These are phyloP conservation scores for Vachellia pachyceras DNA, from an alignment of 306 rosid species.

Conservation along the genomic window DNA sequence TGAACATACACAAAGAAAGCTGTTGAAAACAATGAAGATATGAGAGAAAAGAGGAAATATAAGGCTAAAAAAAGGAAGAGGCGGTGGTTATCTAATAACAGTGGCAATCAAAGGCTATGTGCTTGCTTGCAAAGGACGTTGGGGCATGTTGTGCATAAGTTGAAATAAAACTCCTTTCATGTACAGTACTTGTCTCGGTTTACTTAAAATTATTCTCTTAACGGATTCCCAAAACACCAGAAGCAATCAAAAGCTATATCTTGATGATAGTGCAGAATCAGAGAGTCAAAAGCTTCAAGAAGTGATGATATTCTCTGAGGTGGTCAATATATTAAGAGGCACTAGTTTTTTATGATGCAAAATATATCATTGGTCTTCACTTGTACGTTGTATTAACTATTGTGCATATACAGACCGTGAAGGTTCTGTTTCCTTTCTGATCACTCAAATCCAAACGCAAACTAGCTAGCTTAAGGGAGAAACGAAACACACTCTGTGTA, in stretches of 20 bases:
- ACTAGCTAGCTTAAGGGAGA: background rate
- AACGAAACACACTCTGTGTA: background rate
- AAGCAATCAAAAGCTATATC: slow-evolving; percentile 16
- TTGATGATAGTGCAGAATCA: slow-evolving; percentile 37
- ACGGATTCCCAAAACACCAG: too few species aligned
- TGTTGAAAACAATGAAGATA: too few species aligned
- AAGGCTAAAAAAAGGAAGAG: too few species aligned
- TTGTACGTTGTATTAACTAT: background rate
- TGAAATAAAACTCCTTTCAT: too few species aligned
- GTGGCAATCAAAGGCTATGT: too few species aligned
- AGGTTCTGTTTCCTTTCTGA: slow-evolving; percentile 37
- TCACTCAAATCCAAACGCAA: slow-evolving; percentile 12
- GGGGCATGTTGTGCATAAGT: too few species aligned
- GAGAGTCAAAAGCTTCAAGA: slow-evolving; percentile 47
- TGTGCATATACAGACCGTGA: background rate
- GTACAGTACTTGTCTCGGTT: too few species aligned
- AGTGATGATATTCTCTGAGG: slow-evolving; percentile 27
- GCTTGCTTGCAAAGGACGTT: too few species aligned
- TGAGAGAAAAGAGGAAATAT: too few species aligned
- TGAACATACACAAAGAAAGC: too few species aligned
- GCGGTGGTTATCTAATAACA: too few species aligned
- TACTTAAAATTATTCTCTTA: too few species aligned
- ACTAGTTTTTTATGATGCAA: slow-evolving; percentile 38
- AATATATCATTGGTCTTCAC: slow-evolving; percentile 42
- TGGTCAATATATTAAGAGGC: slow-evolving; percentile 37